Conservation (phyloP, 179 eudicot species). For the Sideroxylon spinosum region DNA sequence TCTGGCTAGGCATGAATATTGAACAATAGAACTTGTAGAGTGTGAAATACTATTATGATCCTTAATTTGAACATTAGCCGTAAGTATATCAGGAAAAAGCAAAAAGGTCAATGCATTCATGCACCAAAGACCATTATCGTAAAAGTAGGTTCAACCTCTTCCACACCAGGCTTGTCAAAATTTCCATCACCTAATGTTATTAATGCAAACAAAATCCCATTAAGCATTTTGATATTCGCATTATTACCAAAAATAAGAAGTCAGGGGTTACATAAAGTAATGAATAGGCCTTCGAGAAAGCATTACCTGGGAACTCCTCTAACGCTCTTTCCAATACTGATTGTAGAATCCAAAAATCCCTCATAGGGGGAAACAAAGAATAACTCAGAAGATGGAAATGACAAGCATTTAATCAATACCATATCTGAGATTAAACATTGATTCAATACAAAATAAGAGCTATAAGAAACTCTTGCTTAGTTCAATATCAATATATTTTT, state of each 20-base stretch:
- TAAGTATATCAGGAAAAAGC: too few relatives aligned
- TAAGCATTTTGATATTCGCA: conserved; percentile 13
- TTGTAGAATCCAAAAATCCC: conserved; percentile 47
- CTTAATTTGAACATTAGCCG: background rate
- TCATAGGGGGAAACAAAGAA: conserved; percentile 55
- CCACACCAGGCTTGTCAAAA: conserved; percentile 76
- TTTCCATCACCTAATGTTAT: conserved; percentile 85
- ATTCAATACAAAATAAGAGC: background rate
- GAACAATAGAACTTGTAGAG: too few relatives aligned
- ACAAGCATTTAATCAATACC: background rate
- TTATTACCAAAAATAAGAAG: background rate
- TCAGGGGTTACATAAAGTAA: background rate
- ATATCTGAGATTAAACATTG: background rate
- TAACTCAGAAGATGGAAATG: conserved; percentile 39
- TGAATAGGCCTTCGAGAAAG: conserved; percentile 12
- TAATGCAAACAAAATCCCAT: conserved; percentile 22
- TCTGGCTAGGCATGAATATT: too few relatives aligned
- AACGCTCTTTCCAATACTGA: conserved; percentile 92
- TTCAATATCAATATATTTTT: background rate
- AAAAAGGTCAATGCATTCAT: too few relatives aligned
- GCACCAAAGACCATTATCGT: conserved; percentile 42
- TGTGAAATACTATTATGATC: too few relatives aligned
- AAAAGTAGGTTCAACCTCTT: conserved; percentile 92
- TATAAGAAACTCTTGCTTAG: background rate
- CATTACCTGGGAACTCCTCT: conserved; percentile 82